Percentiles rank a stretch among this genome's conserved stretches.
Conservation (phyloP, 1,284 basidiomycete genomes). For the Irpex sp. region DNA sequence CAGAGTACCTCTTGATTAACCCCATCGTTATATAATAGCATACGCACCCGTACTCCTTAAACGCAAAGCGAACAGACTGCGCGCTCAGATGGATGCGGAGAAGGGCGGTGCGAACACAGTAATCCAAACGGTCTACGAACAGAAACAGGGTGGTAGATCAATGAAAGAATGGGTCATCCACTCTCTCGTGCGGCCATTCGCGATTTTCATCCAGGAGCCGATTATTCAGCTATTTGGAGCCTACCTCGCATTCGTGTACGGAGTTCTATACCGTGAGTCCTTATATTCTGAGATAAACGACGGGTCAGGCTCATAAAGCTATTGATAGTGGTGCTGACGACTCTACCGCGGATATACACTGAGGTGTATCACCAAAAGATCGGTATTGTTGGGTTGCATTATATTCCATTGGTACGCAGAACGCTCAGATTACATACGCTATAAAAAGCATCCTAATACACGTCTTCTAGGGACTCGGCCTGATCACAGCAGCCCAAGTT, state of each 20-base stretch:
- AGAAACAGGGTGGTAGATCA: constrained; percentile 20
- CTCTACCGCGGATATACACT: constrained; percentile 57
- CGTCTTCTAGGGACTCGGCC: constrained; percentile 21
- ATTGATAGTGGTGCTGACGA: constrained; percentile 53
- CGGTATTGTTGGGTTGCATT: constrained; percentile 57
- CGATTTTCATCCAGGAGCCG: constrained; percentile 43
- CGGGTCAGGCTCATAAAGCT: background rate
- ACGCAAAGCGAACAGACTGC: constrained; percentile 50
- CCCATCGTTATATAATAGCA: constrained; percentile 32
- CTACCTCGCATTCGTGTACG: constrained; percentile 49
- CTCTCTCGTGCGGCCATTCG: constrained; percentile 44
- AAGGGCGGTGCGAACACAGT: constrained; percentile 35
- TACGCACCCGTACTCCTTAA: constrained; percentile 61
- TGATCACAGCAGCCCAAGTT: constrained; percentile 47
- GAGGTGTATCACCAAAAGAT: constrained; percentile 44
- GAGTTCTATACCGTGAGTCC: constrained; percentile 48
- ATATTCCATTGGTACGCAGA: constrained; percentile 49
- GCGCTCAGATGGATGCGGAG: constrained; percentile 42
- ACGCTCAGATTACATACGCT: background rate
- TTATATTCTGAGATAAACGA: background rate
- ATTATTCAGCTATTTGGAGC: constrained; percentile 42
- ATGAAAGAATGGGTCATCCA: constrained; percentile 38
- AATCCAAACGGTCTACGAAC: constrained; percentile 35
- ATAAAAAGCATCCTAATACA: background rate
- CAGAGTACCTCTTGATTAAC: background rate